Conservation (phyloP, 768 basidiomycete species). For the Suillus bovinus region DNA sequence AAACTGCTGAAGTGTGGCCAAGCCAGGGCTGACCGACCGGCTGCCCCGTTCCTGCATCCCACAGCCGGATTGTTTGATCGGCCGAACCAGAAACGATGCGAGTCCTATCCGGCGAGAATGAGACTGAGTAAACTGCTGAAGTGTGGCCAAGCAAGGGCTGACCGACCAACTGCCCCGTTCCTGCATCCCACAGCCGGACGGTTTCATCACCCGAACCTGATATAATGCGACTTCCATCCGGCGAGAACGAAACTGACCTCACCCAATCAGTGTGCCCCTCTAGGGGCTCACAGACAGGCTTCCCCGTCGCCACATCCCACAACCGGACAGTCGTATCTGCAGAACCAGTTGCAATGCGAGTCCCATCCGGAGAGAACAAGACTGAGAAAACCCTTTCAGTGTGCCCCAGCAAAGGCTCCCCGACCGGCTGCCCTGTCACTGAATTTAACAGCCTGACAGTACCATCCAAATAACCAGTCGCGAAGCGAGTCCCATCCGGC, state of each 20-base stretch:
- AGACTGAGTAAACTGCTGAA: neutral
- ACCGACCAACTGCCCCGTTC: no score
- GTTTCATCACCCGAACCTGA: neutral
- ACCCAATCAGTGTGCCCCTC: neutral
- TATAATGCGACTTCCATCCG: neutral
- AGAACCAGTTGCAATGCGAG: neutral
- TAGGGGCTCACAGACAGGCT: neutral
- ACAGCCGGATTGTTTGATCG: no score
- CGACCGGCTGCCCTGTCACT: no score
- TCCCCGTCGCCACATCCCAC: neutral
- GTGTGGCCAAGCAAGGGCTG: neutral
- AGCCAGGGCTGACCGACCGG: no score
- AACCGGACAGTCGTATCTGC: neutral
- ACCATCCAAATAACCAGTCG: no score
- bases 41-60: no score
- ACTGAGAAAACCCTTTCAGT: no score
- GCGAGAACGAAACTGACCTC: neutral
- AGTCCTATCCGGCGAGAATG: neutral
- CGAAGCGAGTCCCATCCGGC: neutral
- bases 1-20: no score
- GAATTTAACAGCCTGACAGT: no score
- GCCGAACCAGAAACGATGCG: neutral
- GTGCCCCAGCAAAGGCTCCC: no score
- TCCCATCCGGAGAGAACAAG: neutral
- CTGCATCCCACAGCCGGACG: neutral